Percentiles rank a stretch among this genome's conserved stretches.
phyloP scores from a whole-genome alignment of 306 rosid genomes.

The Prunus kanzakura region DNA sequence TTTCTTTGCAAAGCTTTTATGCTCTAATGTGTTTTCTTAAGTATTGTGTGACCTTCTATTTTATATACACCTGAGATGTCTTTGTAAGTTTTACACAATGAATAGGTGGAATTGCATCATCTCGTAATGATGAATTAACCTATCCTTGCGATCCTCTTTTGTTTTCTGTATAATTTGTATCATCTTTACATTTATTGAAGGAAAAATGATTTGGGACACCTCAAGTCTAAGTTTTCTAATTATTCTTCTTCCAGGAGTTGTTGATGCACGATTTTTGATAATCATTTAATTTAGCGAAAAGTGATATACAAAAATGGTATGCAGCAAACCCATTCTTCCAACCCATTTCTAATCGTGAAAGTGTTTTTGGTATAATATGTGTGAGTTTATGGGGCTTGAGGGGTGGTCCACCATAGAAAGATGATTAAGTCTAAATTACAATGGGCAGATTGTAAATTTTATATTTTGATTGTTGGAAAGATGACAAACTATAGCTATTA shows the following conservation, averaged over 20 bases:
- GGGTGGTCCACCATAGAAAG: not conserved
- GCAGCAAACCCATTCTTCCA: not conserved
- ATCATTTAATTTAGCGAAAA: not conserved
- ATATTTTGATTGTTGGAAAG: not conserved
- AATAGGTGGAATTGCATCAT: not conserved
- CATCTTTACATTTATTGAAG: not conserved
- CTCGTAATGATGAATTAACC: not conserved
- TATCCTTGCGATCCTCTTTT: not conserved
- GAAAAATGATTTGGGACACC: not conserved
- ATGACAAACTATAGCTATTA: not conserved
- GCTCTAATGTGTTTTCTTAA: not conserved
- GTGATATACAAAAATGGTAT: no score
- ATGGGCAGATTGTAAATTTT: not conserved
- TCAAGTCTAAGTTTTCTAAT: not conserved
- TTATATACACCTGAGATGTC: not conserved
- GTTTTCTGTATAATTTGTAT: not conserved
- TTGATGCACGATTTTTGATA: not conserved
- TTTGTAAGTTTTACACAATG: not conserved
- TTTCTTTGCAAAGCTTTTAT: not conserved
- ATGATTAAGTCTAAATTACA: not conserved
- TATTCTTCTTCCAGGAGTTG: not conserved
- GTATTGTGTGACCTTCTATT: no score
- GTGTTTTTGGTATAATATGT: not conserved
- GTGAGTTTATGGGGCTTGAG: not conserved
- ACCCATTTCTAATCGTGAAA: not conserved